Percentiles rank a stretch among this genome's conserved stretches.
These are phyloP conservation scores for Cardamine chenopodiifolia DNA, from an alignment of 345 rosid genomes.

Conservation along the genomic window DNA sequence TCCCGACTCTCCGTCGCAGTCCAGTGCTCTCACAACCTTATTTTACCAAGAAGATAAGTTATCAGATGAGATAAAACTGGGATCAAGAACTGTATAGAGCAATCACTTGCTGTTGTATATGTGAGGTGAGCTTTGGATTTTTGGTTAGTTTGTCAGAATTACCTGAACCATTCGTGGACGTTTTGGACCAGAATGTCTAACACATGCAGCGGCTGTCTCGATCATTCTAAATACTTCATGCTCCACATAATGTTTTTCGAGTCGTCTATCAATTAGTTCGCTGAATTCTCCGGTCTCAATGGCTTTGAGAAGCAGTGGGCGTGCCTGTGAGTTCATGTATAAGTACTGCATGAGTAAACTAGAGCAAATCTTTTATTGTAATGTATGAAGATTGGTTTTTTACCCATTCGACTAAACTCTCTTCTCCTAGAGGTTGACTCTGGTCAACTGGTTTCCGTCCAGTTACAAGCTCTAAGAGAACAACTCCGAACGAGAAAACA, in stretches of 20 bases:
- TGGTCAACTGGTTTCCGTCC: conserved; percentile 92
- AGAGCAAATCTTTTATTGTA: conserved; percentile 42
- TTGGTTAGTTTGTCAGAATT: conserved; percentile 24
- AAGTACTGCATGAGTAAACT: conserved; percentile 44
- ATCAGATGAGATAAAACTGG: background rate
- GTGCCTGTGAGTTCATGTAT: conserved; percentile 67
- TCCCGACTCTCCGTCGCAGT: conserved; percentile 55
- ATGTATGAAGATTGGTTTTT: conserved; percentile 16
- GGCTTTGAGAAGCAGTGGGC: conserved; percentile 67
- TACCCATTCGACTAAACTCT: conserved; percentile 99
- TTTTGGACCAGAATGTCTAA: conserved; percentile 85
- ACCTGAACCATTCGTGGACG: conserved; percentile 98
- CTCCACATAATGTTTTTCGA: conserved; percentile 74
- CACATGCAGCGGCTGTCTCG: conserved; percentile 94
- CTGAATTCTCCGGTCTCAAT: conserved; percentile 74
- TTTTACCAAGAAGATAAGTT: conserved; percentile 5
- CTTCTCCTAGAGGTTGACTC: conserved; percentile 87
- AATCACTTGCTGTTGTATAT: background rate
- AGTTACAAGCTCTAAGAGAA: conserved; percentile 88
- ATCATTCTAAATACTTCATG: conserved; percentile 76
- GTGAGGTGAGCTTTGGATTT: background rate
- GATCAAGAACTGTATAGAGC: conserved; percentile 8
- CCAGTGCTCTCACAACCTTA: conserved; percentile 85
- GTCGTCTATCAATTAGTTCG: conserved; percentile 71
- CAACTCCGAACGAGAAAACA: conserved; percentile 94